Base-by-base conservation (phyloP, 768 basidiomycete genomes). In the Inosperma sp. region DNA sequence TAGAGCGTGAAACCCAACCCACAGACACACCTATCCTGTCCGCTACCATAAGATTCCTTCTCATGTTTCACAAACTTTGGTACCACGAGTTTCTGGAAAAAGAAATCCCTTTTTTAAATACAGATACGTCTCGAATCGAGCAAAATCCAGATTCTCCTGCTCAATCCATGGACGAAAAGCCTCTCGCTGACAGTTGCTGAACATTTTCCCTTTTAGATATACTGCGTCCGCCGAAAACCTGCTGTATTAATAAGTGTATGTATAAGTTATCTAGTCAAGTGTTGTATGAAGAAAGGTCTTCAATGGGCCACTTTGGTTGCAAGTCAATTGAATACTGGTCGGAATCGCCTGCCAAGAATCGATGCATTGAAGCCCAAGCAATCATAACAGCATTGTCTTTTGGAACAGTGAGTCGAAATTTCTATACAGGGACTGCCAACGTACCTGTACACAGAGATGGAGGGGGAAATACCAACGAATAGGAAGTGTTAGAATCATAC, bases 301-400 rank as follows among this genome's bases (percentile, higher is more conserved):
- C 86, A 14, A 95, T 79, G 45, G 76, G 80, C 94, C 94, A 98
- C 62, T 84, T 86, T 13, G 88, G 70, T 26, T 75, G 70, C 6
- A 85, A 68, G 17, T 77, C 76, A 12, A 87, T 72, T 19, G 75
- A 71, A 55, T 84, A 90, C 7, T 77, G 71, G 58, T 86, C 86
- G 36, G 75, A 68, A 51, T 85, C 82, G 3, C 71, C 71, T 1
- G 69, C 70, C 21, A 86, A 72, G 54, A 96, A 88, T 10, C 93
- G 81, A 58, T 84, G 70, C 78, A 94, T 86, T 0, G 89, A 84
- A 3, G 93, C 88, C 88, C 87, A 95, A 2, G 80, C 95, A 57
- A 97, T 89, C 95, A 98, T 98, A 7, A 81, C 94, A 1, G 95
- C 95, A 65, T 97, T 98, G 60, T 97, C 95, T 94, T 35, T 45